phyloP scores from a whole-genome alignment of 768 basidiomycete genomes.

The Cubamyces lactineus region DNA sequence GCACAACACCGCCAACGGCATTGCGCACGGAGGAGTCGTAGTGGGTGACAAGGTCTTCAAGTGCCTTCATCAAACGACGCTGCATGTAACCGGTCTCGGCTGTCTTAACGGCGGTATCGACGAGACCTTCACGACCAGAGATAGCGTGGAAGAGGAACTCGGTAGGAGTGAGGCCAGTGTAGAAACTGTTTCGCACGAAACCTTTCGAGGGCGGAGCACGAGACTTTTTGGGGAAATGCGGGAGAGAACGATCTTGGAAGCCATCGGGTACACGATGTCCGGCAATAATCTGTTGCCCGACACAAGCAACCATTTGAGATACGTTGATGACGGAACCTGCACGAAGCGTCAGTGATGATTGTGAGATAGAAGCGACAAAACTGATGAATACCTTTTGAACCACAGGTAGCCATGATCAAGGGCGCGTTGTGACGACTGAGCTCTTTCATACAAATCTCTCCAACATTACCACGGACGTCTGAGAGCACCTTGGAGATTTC shows the following conservation, averaged over 20 bases:
- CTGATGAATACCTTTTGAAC: conserved; percentile 76
- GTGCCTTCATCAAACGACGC: conserved; percentile 96
- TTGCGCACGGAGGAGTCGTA: conserved; percentile 97
- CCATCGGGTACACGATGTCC: conserved; percentile 98
- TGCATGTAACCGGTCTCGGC: conserved; percentile 99
- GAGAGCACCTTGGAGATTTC: conserved; percentile 92
- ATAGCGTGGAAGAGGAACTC: conserved; percentile 99
- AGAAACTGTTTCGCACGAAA: conserved; percentile 98
- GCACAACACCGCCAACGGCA: conserved; percentile 92
- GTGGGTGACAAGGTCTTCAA: conserved; percentile 95
- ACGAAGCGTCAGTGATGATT: background rate
- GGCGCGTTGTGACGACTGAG: conserved; percentile 97
- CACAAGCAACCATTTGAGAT: conserved; percentile 99
- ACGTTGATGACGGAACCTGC: conserved; percentile 99
- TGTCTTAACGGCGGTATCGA: conserved; percentile 99
- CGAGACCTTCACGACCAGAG: conserved; percentile 96
- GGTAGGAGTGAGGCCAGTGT: conserved; percentile 85
- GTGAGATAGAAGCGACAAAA: conserved; percentile 18
- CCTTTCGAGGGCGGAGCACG: conserved; percentile 96
- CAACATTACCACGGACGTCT: conserved; percentile 93
- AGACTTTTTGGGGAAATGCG: conserved; percentile 97
- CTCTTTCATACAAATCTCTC: conserved; percentile 97
- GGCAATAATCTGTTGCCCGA: conserved; percentile 98
- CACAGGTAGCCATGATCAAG: conserved; percentile 98
- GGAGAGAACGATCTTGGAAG: conserved; percentile 98